Conservation (phyloP, 2,329 filamentous ascomycete species). For the Trichoderma sp. region DNA sequence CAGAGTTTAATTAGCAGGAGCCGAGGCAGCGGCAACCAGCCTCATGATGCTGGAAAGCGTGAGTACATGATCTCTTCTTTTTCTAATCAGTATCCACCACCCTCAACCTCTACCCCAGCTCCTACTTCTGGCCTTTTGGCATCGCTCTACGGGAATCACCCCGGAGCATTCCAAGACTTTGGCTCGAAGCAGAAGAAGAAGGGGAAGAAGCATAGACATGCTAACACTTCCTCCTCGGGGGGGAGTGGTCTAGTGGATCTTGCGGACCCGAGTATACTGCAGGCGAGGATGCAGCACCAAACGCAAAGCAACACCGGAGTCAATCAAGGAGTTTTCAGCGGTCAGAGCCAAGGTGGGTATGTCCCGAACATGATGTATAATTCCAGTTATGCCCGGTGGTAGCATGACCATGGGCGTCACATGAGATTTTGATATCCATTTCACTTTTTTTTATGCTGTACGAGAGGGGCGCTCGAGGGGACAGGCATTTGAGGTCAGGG, state of each 20-base stretch:
- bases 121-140: slow-evolving; percentile 88
- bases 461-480: slow-evolving; percentile 31
- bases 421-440: slow-evolving; percentile 23
- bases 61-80: slow-evolving; percentile 96
- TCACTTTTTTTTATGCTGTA: slow-evolving; percentile 28
- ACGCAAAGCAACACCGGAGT: slow-evolving; percentile 78
- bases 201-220: slow-evolving; percentile 99
- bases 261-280: slow-evolving; percentile 99
- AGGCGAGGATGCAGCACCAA: slow-evolving; percentile 93
- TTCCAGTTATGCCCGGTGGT: slow-evolving; percentile 72
- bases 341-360: slow-evolving; percentile 94
- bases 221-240: slow-evolving; percentile 99
- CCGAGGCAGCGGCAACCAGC: slow-evolving; percentile 67
- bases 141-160: slow-evolving; percentile 86
- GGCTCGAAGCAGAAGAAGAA: slow-evolving; percentile 99
- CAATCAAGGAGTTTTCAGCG: slow-evolving; percentile 87
- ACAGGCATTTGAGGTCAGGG: slow-evolving; percentile 31
- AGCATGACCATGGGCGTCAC: slow-evolving; percentile 32
- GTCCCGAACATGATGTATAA: slow-evolving; percentile 83
- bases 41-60: slow-evolving; percentile 91
- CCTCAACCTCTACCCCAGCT: slow-evolving; percentile 79
- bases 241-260: slow-evolving; percentile 99
- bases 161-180: slow-evolving; percentile 86
- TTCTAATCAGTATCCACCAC: slow-evolving; percentile 81
- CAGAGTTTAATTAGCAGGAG: slow-evolving; percentile 78